Base-by-base conservation (phyloP, 371 early-diverging fungal species). In the Gilbertella persicaria region DNA sequence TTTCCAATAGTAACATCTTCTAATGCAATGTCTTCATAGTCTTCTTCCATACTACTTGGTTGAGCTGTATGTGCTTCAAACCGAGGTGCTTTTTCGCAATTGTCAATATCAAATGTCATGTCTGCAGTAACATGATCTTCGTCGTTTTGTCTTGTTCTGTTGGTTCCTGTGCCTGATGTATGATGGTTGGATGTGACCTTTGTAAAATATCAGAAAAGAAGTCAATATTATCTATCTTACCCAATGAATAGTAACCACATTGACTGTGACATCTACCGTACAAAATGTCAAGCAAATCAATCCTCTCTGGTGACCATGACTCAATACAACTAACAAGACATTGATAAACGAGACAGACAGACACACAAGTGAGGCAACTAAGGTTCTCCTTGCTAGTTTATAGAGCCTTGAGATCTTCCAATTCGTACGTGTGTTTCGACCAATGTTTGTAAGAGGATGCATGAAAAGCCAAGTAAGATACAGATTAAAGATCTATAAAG, bases 171-270 rank as follows among this genome's bases (percentile, higher is more conserved):
- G n/a, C 41, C 38, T 23, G 58, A 61, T 7, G 45, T 23, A 33
- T 41, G 50, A 38, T 26, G n/a, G n/a, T n/a, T 56, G 20, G 55
- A 53, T 4, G 66, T 65, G 28, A 60, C 61, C 61, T 60, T 50
- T 26, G 24, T 20, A 63, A 43, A 19, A 61, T 12, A 25, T 58
- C n/a, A n/a, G n/a, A n/a, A n/a, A 26, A 7, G 56, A 58, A 4
- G 61, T 25, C n/a, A 63, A n/a, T 7, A 63, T 49, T 14, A 59
- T 67, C 26, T 13, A 60, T 36, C 2, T 55, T 73, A 79, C 82
- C 82, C 82, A 82, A 48, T 83, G 83, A 23, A 83, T 75, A 24
- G 78, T 70, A 21, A 80, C 67, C 25, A 81, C 80, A 30, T 83
- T 83, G 19, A 80, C 63, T 71, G 83, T 83, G 25, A 83, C 81